Base-by-base conservation (phyloP, 495 filamentous ascomycete species). In the Sabuloglossum arenarium region DNA sequence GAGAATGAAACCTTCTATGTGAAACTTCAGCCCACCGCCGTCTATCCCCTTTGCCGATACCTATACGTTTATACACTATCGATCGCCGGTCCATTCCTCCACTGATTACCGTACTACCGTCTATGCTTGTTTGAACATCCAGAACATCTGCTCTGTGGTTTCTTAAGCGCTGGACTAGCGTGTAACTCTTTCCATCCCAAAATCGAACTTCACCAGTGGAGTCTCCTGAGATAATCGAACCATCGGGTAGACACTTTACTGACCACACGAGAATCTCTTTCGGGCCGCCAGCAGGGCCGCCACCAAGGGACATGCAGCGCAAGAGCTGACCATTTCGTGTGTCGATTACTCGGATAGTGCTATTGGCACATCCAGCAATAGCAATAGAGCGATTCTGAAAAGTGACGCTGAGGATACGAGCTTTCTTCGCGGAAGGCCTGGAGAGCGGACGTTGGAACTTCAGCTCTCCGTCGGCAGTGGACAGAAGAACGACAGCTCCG, bases 251-350 rank as follows among this genome's bases (percentile, higher is more conserved):
- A 60, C 80, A 86, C 67, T 87, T 94, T 53, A 97, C 80, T 16
- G 87, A 81, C 91, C 91, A 99, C 9, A 95, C 86, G 24, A 97
- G 77, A 29, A 85, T 80, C 56, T 89, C 86, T 68, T 86, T 88
- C 19, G 84, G 79, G 3, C 86, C 86, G 28, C 81, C 84, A 6
- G 70, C 67, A 9, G 83, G 74, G 37, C 87, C 87, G 51, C 79
- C 78, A 16, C 88, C 91, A 51, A 97, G 70, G 0, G 86, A 88
- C 72, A 99, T 90, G 55, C 78, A 86, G 12, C 86, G 73, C 55
- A 94, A 60, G 51, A 81, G 71, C 43, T 78, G 70, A 1, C 86
- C 84, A 64, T 75, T 88, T 27, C 88, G 77, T 58, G 86, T 83
- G 68, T 97, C 88, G 67, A 84, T 95, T 57, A 94, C 74, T 53